A percentile compares a stretch with the other conserved stretches of the same genome.
Evolutionary conservation across 768 basidiomycete species (phyloP).

Genomic region (Termitomyces sp.): DNA sequence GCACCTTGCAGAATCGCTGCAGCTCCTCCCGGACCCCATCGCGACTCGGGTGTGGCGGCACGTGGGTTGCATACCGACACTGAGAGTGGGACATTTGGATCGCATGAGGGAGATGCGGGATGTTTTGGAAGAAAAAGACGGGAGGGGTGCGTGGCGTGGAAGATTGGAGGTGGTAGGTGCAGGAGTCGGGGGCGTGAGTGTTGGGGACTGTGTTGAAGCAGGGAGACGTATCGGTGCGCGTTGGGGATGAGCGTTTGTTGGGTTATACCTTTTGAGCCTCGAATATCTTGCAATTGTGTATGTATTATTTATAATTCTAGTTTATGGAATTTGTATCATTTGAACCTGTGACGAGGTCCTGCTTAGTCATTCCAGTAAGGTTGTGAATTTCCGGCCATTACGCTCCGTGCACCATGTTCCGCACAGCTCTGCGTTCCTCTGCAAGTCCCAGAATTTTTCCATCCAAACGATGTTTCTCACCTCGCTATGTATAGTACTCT

Average conservation of each 20-base stretch:
- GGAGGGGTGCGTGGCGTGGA: slow-evolving; percentile 17
- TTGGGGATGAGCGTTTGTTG: slow-evolving; percentile 21
- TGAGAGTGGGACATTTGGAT: slow-evolving; percentile 62
- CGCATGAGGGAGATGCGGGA: slow-evolving; percentile 57
- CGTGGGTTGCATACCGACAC: slow-evolving; percentile 72
- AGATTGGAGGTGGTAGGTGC: slow-evolving; percentile 70
- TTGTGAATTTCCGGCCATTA: background rate
- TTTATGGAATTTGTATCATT: background rate
- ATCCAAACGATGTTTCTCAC: background rate
- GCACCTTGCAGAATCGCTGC: slow-evolving; percentile 41
- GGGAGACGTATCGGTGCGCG: slow-evolving; percentile 50
- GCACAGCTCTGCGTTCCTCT: slow-evolving; percentile 37
- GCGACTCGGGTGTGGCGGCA: slow-evolving; percentile 50
- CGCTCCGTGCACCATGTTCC: slow-evolving; percentile 29
- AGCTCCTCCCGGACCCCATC: slow-evolving; percentile 48
- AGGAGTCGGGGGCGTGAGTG: slow-evolving; percentile 80
- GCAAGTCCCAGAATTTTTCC: slow-evolving; percentile 20
- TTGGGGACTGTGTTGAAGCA: slow-evolving; percentile 78
- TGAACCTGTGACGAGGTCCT: too few species aligned
- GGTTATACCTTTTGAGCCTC: background rate
- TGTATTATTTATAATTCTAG: background rate
- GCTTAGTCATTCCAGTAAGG: background rate
- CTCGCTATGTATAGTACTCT: slow-evolving; percentile 17
- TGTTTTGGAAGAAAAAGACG: slow-evolving; percentile 39
- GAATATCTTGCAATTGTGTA: background rate